Evolutionary conservation across 2,329 filamentous ascomycete species (phyloP), one percentile per base, ranked within the genome.

Genomic region (Cladosporium sp.): DNA sequence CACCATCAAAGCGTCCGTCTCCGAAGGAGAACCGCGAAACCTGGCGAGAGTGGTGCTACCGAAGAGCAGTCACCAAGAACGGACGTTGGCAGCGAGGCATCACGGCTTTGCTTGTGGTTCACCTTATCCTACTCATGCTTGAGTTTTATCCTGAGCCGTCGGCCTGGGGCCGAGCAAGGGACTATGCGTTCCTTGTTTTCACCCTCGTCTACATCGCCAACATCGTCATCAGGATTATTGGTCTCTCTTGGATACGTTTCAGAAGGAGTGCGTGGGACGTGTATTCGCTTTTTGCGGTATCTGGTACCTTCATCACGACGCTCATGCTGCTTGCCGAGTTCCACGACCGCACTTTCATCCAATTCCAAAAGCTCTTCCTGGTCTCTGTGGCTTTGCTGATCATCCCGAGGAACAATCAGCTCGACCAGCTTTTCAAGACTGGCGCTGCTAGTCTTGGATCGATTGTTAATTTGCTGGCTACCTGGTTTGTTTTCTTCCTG

Each of bases 341-440:
- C 55, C 70, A 80, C 30, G 80, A 82, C 51, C 81, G 82, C 60
- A 80, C 85, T n/a, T 92, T 94, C 71, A 84, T 89, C 38, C 91
- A 93, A 79, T 80, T 97, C 36, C 93, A 98, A 82, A 99, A 99
- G 79, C 87, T 96, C 68, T 97, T 96, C 77, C 85, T 99, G 36
- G 95, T 98, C 24, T 90, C 92, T 10, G 90, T 98, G 64, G 89
- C 95, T 2, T 84, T 98, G 10, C 83, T 99, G 61, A 86, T 99
- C 38, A 99, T 99, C 68, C 95, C 95, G 1, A 88, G 96, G 61
- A 99, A 99, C 76, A 96, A 99, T 73, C 93, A 96, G 59, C 86
- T 99, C 26, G 96, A 99, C 76, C 95, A 99, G 77, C 87, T 99
- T 0, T 99, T 99, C 87, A 99, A 99, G 79, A 99, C 96, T 1